phyloP scores from a whole-genome alignment of 1,284 basidiomycete genomes.

The Athelia psychrophila region DNA sequence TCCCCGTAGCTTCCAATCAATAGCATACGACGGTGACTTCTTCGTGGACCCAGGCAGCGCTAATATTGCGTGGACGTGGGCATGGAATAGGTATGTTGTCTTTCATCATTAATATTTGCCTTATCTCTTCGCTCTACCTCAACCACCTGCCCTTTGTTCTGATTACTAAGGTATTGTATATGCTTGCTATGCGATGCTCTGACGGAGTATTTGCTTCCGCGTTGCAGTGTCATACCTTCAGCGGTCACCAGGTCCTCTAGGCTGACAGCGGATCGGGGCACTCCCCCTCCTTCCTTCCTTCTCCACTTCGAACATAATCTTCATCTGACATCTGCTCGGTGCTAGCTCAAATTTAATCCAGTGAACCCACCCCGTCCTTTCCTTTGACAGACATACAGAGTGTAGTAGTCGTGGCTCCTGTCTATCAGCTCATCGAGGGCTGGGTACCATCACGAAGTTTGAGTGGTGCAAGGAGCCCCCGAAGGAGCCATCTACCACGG shows the following conservation, averaged over 20 bases:
- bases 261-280: too few relatives aligned
- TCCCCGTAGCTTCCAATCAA: constrained; percentile 82
- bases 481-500: constrained; percentile 13
- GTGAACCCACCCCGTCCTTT: constrained; percentile 77
- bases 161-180: too few relatives aligned
- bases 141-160: too few relatives aligned
- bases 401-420: constrained; percentile 91
- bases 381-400: constrained; percentile 96
- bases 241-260: too few relatives aligned
- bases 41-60: constrained; percentile 97
- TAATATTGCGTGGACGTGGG: constrained; percentile 90
- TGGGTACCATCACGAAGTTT: constrained; percentile 88
- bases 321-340: too few relatives aligned
- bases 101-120: not conserved
- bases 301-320: too few relatives aligned
- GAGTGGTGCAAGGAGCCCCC: constrained; percentile 53
- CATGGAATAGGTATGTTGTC: constrained; percentile 57
- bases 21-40: constrained; percentile 89
- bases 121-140: constrained; percentile 7
- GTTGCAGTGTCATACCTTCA: too few relatives aligned
- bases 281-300: too few relatives aligned
- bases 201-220: too few relatives aligned
- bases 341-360: constrained; percentile 16
- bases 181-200: too few relatives aligned
- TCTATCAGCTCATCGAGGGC: constrained; percentile 91